Base-by-base conservation (phyloP, 768 basidiomycete species). In the Xanthoconium purpureum region DNA sequence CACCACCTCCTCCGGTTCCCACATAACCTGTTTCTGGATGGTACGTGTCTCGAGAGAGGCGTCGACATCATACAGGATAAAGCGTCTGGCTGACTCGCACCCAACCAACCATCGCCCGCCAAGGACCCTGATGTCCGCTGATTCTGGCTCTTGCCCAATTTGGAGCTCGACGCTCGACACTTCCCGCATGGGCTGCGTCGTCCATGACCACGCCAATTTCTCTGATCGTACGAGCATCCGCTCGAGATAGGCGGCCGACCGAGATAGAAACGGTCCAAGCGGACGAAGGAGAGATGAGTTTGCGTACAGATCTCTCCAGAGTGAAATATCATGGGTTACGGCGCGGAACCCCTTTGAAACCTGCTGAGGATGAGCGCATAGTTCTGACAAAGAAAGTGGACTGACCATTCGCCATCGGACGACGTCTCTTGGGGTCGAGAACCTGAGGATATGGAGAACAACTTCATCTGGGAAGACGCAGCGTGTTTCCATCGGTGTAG, bases 41-140 rank as follows among this genome's bases (percentile, higher is more conserved):
- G 24, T 24, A 24, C 24, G 24, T 24, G 24, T 24, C 24, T 24
- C 24, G 24, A 24, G 24, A 24, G 24, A 24, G 24, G 24, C 24
- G 24, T 24, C 12, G 15, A 20, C 38, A n/a, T 58, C 56, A 9
- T 53, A 52, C 46, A 53, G 28, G 8, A 46, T 37, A n/a, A 59
- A 37, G 15, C 56, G 38, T 9, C 13, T 43, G 2, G 13, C 0
- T 2, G 12, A 13, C 40, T 58, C 47, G 7, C 50, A 49, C 8
- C 45, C 18, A 2, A 50, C 8, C 18, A 59, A 15, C 50, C 55
- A 59, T 15, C 50, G 30, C 6, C 50, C 58, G 36, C 42, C 47
- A 4, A 57, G n/a, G 24, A n/a, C n/a, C n/a, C n/a, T n/a, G n/a
- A n/a, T n/a, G n/a, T n/a, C n/a, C n/a, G n/a, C n/a, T n/a, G n/a